A percentile compares a stretch with the other conserved stretches of the same genome.
Evolutionary conservation across 257 asterid genomes (phyloP).

Genomic region (Gentiana dahurica): DNA sequence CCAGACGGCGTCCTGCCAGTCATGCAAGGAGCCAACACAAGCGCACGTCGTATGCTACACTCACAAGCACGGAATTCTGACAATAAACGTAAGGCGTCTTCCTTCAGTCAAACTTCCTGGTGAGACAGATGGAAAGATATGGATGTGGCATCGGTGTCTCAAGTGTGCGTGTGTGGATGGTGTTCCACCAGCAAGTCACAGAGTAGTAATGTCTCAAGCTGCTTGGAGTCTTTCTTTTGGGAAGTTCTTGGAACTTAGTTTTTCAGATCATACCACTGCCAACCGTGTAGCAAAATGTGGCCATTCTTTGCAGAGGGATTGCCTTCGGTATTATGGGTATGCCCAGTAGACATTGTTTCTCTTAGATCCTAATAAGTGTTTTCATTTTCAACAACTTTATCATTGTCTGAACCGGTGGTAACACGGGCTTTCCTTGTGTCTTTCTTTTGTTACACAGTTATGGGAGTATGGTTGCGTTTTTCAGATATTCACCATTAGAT

Average conservation of each 20-base stretch:
- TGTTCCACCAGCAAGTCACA: slow-evolving; percentile 75
- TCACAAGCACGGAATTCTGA: slow-evolving; percentile 84
- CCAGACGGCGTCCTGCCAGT: slow-evolving; percentile 59
- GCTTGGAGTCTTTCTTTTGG: slow-evolving; percentile 99
- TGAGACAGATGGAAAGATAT: slow-evolving; percentile 80
- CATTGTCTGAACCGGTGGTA: not conserved
- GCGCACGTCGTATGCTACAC: slow-evolving; percentile 81
- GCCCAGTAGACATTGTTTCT: slow-evolving; percentile 1
- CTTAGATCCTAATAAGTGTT: no score
- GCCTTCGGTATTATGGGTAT: slow-evolving; percentile 92
- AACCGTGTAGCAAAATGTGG: slow-evolving; percentile 95
- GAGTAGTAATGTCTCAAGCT: slow-evolving; percentile 86
- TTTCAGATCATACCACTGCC: slow-evolving; percentile 84
- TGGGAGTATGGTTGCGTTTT: slow-evolving; percentile 85
- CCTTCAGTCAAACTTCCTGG: slow-evolving; percentile 68
- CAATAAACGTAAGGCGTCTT: slow-evolving; percentile 54
- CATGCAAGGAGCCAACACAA: slow-evolving; percentile 84
- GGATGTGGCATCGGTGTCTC: slow-evolving; percentile 99
- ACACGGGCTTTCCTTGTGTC: not conserved
- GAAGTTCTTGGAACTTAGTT: slow-evolving; percentile 94
- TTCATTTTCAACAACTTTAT: no score
- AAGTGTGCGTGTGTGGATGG: slow-evolving; percentile 53
- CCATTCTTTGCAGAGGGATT: slow-evolving; percentile 94
- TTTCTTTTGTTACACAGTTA: slow-evolving; percentile 31
- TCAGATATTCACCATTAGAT: slow-evolving; percentile 75